Conservation (phyloP, 2,329 filamentous ascomycete species). For the Sarocladium kiliense region DNA sequence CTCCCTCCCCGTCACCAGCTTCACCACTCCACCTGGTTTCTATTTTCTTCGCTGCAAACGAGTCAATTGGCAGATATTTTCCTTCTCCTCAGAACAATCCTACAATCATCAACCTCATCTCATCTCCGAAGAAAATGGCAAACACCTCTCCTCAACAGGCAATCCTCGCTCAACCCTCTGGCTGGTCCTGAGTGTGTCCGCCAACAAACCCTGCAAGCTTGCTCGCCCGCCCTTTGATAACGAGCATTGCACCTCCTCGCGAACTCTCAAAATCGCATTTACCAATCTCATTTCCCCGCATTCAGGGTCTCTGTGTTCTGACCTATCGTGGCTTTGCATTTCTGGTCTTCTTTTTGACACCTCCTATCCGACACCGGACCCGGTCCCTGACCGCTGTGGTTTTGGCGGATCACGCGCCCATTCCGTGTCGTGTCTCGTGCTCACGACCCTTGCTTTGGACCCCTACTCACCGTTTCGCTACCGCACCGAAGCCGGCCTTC, state of each 20-base stretch:
- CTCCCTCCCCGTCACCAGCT: neutral
- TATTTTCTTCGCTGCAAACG: neutral
- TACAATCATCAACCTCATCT: neutral
- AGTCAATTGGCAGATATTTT: too few species aligned
- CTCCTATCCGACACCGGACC: slow-evolving; percentile 3
- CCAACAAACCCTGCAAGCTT: neutral
- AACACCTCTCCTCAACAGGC: neutral
- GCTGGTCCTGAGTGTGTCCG: neutral
- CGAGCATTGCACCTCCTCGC: neutral
- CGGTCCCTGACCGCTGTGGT: neutral
- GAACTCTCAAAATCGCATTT: neutral
- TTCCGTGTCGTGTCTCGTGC: slow-evolving; percentile 7
- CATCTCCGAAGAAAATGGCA: neutral
- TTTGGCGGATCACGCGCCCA: slow-evolving; percentile 7
- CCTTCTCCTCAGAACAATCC: neutral
- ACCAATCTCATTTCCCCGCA: neutral
- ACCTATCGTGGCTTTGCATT: too few species aligned
- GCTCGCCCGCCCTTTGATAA: neutral
- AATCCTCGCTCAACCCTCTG: neutral
- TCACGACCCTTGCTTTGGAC: slow-evolving; percentile 6
- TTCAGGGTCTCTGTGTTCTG: too few species aligned
- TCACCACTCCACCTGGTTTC: neutral
- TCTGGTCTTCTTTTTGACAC: neutral
- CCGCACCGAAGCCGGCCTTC: neutral
- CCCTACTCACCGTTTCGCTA: neutral